Evolutionary conservation across 2,329 filamentous ascomycete genomes (phyloP).

Genomic region (Amylocarpus encephaloides): DNA sequence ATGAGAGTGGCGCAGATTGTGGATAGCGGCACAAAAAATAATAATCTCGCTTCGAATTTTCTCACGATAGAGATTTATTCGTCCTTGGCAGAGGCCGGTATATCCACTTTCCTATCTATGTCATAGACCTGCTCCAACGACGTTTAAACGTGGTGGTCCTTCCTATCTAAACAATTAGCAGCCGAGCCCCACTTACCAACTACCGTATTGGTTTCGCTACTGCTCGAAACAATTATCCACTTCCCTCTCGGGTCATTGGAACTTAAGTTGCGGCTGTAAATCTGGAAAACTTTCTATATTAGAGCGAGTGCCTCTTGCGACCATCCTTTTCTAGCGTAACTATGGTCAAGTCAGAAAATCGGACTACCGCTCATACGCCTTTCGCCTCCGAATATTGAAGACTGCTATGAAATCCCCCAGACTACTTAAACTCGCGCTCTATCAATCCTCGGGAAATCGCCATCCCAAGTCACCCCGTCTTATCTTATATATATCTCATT

Average conservation of each 20-base stretch:
- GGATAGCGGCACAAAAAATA: slow-evolving; percentile 8
- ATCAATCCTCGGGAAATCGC: background rate
- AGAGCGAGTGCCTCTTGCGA: slow-evolving; percentile 7
- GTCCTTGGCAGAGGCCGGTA: slow-evolving; percentile 21
- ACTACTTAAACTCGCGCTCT: slow-evolving; percentile 1
- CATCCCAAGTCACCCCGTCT: background rate
- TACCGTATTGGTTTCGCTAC: slow-evolving; percentile 16
- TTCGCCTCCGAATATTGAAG: slow-evolving; percentile 1
- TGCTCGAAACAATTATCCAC: slow-evolving; percentile 7
- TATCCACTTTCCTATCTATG: slow-evolving; percentile 13
- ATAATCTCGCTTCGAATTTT: slow-evolving; percentile 22
- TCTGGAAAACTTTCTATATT: slow-evolving; percentile 13
- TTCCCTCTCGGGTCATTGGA: slow-evolving; percentile 16
- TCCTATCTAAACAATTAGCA: slow-evolving; percentile 8
- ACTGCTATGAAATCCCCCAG: background rate
- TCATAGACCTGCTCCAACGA: slow-evolving; percentile 6
- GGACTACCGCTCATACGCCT: slow-evolving; percentile 1
- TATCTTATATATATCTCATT: slow-evolving; percentile 4
- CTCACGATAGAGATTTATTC: slow-evolving; percentile 11
- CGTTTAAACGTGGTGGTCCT: slow-evolving; percentile 5
- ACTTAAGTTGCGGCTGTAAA: slow-evolving; percentile 5
- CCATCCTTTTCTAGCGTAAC: slow-evolving; percentile 1
- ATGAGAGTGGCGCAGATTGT: slow-evolving; percentile 7
- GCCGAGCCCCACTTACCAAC: slow-evolving; percentile 12
- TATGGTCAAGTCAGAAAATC: slow-evolving; percentile 4